These are phyloP conservation scores for Cryptococcus sp. DNA, from an alignment of 1,284 basidiomycete genomes.

Conservation along the genomic window DNA sequence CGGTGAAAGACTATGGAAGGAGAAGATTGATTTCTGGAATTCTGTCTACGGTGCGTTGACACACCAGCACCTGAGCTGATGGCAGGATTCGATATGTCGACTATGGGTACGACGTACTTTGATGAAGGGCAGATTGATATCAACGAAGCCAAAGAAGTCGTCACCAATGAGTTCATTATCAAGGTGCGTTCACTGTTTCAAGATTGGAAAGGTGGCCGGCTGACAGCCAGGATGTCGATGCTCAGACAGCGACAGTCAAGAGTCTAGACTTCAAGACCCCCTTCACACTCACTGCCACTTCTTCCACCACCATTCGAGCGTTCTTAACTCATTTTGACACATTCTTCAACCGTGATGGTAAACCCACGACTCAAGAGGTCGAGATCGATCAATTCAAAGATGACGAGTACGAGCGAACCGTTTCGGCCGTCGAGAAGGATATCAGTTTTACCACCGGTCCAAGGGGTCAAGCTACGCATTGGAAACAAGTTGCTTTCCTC, in stretches of 20 bases:
- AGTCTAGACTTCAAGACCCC: constrained; percentile 74
- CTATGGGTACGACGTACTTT: constrained; percentile 63
- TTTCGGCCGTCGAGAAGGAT: constrained; percentile 35
- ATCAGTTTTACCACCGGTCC: constrained; percentile 92
- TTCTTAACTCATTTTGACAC: constrained; percentile 93
- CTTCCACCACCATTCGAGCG: constrained; percentile 65
- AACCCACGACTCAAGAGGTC: constrained; percentile 51
- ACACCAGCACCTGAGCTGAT: background rate
- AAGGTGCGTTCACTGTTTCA: constrained; percentile 54
- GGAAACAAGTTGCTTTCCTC: constrained; percentile 94
- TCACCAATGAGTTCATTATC: constrained; percentile 64
- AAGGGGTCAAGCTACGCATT: constrained; percentile 78
- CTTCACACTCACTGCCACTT: constrained; percentile 65
- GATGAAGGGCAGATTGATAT: constrained; percentile 79
- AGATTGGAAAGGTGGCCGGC: background rate
- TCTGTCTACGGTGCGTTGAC: constrained; percentile 72
- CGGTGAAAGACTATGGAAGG: constrained; percentile 67
- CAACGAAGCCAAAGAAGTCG: constrained; percentile 63
- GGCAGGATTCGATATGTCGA: constrained; percentile 74
- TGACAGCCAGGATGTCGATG: constrained; percentile 61
- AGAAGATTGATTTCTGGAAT: constrained; percentile 82
- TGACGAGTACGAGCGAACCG: constrained; percentile 23
- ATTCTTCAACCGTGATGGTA: constrained; percentile 67
- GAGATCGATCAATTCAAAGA: constrained; percentile 30
- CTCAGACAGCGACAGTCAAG: constrained; percentile 60